Evolutionary conservation across 371 early-diverging fungal species (phyloP), one percentile per base, ranked within the genome.

Genomic region (Amoeboradix gromovi): DNA sequence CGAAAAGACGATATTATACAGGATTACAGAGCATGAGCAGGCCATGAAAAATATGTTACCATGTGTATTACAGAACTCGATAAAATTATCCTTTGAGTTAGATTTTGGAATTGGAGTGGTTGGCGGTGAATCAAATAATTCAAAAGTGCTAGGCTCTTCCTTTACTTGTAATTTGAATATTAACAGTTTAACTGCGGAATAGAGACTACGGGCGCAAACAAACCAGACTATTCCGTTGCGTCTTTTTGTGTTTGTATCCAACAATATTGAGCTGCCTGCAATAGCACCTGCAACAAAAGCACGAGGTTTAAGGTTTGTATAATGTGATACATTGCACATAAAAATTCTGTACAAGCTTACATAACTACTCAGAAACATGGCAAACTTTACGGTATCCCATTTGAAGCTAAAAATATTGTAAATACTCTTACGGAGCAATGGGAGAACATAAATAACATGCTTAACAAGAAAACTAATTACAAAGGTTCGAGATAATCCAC

Each of bases 151-250:
- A n/a, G n/a, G n/a, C n/a, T n/a, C n/a, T n/a, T n/a, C n/a, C n/a
- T n/a, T n/a, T n/a, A n/a, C n/a, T n/a, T n/a, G n/a, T n/a, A n/a
- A n/a, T n/a, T n/a, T n/a, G n/a, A n/a, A n/a, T n/a, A n/a, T n/a
- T n/a, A n/a, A n/a, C n/a, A n/a, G n/a, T n/a, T n/a, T n/a, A n/a
- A n/a, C n/a, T n/a, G 77, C 31, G 68, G 87, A 87, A 70, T 89
- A 88, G 30, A 84, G 69, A 0, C 84, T 83, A 67, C 91, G 81
- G 1, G 91, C 87, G 29, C 84, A 78, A 29, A 89, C 73, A 71
- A 89, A 90, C 32, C 89, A 76, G 68, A 87, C 83, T 31, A 91
- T 81, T 27, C 89, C 86, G 66, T 83, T 81, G 31, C 89, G 78
- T 30, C 89, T 81, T 17, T 78, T 79, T 31, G 78, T 74, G 76